Percentiles rank a stretch among this genome's conserved stretches.
Conservation (phyloP, 768 basidiomycete species). For the Russula sp. region DNA sequence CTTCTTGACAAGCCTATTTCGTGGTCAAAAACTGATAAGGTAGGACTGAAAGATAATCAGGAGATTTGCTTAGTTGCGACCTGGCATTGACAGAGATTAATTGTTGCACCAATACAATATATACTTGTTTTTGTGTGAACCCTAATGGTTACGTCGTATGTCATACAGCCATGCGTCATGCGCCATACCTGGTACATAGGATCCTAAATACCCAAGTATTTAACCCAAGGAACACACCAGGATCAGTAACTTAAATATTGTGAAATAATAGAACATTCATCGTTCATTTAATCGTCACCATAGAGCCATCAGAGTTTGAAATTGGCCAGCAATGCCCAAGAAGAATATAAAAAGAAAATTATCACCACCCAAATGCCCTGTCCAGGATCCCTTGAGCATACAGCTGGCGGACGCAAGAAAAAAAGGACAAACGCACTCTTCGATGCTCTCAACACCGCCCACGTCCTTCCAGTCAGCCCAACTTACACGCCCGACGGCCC, state of each 20-base stretch:
- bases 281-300: neutral
- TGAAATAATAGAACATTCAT: slow-evolving; percentile 4
- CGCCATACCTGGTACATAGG: neutral
- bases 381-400: neutral
- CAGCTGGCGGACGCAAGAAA: neutral
- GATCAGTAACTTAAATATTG: neutral
- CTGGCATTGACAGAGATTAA: too few relatives aligned
- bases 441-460: slow-evolving; percentile 30
- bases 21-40: too few relatives aligned
- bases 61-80: too few relatives aligned
- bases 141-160: neutral
- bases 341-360: neutral
- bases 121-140: neutral
- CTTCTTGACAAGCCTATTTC: too few relatives aligned
- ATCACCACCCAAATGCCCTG: slow-evolving; percentile 22
- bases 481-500: slow-evolving; percentile 39
- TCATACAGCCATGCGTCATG: neutral
- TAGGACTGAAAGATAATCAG: too few relatives aligned
- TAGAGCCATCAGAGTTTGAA: neutral
- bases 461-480: slow-evolving; percentile 32
- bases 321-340: neutral
- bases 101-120: neutral
- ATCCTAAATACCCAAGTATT: neutral
- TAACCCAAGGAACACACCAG: neutral
- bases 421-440: slow-evolving; percentile 23